A percentile compares a stretch with the other conserved stretches of the same genome.
Evolutionary conservation across 306 rosid genomes (phyloP).

Genomic region (Fragaria ananassa): DNA sequence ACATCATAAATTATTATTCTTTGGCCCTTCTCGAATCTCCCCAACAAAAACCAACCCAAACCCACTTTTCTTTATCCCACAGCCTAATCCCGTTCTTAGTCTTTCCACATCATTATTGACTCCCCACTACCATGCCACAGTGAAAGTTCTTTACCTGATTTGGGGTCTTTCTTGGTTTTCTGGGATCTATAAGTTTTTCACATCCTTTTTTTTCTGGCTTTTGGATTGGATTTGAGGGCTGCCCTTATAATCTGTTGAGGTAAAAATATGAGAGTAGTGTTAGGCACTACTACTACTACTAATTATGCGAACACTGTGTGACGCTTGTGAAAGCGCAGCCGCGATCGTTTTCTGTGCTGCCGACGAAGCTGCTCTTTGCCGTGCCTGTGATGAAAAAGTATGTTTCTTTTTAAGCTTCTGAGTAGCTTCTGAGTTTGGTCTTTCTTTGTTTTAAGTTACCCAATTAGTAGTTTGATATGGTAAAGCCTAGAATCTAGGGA

Average conservation of each 20-base stretch:
- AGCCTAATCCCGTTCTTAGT: constrained; percentile 10
- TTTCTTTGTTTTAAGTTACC: not conserved
- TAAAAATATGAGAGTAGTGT: constrained; percentile 63
- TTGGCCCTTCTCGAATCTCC: constrained; percentile 13
- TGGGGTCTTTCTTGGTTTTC: constrained; percentile 45
- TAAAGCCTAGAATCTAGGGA: constrained; percentile 3
- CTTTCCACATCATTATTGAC: constrained; percentile 34
- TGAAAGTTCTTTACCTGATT: constrained; percentile 26
- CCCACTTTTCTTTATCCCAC: constrained; percentile 19
- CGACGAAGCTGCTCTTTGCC: constrained; percentile 97
- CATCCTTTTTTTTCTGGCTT: constrained; percentile 1
- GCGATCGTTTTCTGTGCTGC: constrained; percentile 98
- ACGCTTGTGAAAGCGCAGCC: constrained; percentile 94
- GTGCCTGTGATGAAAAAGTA: constrained; percentile 89
- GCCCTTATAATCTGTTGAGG: constrained; percentile 19
- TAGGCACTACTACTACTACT: constrained; percentile 23
- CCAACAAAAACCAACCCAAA: constrained; percentile 14
- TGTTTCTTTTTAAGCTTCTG: not conserved
- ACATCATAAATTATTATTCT: not conserved
- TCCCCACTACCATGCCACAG: constrained; percentile 12
- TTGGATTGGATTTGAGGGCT: constrained; percentile 23
- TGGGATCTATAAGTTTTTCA: not conserved
- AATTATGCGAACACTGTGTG: constrained; percentile 96
- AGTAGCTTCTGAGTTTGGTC: not conserved
- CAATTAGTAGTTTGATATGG: not conserved